These are phyloP conservation scores for Phialophora chinensis DNA, from an alignment of 2,329 filamentous ascomycete genomes.

Conservation along the genomic window DNA sequence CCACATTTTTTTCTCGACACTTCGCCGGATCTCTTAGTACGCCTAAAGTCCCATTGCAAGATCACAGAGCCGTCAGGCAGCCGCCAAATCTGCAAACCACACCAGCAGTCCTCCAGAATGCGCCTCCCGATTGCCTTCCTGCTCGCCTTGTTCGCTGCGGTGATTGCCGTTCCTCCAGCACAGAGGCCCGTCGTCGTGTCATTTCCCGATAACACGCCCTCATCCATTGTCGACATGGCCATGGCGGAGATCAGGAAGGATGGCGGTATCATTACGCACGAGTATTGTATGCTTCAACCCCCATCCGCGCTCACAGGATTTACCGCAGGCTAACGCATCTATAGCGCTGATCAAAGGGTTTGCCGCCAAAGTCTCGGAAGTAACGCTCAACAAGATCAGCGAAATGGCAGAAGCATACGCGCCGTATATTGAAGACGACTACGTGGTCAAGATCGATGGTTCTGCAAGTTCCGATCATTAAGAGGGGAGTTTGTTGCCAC, in stretches of 20 bases:
- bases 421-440: slow-evolving; percentile 77
- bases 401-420: slow-evolving; percentile 66
- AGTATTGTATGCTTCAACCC: slow-evolving; percentile 67
- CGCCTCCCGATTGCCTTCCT: slow-evolving; percentile 66
- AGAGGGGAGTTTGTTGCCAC: slow-evolving; percentile 4
- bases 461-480: slow-evolving; percentile 22
- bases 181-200: slow-evolving; percentile 79
- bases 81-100: background rate
- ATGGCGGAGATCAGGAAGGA: slow-evolving; percentile 72
- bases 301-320: background rate
- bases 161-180: slow-evolving; percentile 42
- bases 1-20: background rate
- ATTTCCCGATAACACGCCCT: slow-evolving; percentile 73
- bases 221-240: slow-evolving; percentile 71
- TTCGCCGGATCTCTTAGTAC: background rate
- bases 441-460: slow-evolving; percentile 62
- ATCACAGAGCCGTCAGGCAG: background rate
- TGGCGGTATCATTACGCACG: slow-evolving; percentile 79
- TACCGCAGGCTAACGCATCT: slow-evolving; percentile 40
- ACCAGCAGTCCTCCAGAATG: slow-evolving; percentile 58
- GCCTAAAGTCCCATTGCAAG: background rate
- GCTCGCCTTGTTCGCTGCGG: slow-evolving; percentile 66
- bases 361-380: slow-evolving; percentile 73
- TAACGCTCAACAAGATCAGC: slow-evolving; percentile 71
- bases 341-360: slow-evolving; percentile 68